Evolutionary conservation across 2,329 filamentous ascomycete genomes (phyloP).

Genomic region (Fusarium oligoseptatum): DNA sequence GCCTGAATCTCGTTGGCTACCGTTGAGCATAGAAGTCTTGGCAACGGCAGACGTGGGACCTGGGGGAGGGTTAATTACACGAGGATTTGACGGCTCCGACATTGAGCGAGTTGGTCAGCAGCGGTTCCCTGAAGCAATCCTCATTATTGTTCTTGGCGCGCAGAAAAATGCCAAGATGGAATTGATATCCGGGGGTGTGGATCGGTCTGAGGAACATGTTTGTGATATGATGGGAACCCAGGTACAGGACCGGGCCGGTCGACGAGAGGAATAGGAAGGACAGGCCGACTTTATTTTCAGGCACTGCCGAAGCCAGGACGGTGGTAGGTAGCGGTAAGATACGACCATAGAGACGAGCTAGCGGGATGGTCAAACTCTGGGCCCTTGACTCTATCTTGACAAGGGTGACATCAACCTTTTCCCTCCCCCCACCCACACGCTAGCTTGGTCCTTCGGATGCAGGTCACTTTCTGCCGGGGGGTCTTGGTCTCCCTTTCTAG

Average conservation of each 20-base stretch:
- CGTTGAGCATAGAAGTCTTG: background rate
- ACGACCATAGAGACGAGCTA: conserved; percentile 5
- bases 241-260: conserved; percentile 40
- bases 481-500: conserved; percentile 26
- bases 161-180: conserved; percentile 24
- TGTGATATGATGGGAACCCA: conserved; percentile 2
- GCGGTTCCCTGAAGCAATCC: background rate
- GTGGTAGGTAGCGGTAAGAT: background rate
- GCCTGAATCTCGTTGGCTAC: background rate
- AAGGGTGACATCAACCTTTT: conserved; percentile 19
- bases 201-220: conserved; percentile 11
- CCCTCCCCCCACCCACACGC: conserved; percentile 16
- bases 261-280: conserved; percentile 21
- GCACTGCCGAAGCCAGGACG: conserved; percentile 14
- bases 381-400: conserved; percentile 16
- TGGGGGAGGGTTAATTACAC: background rate
- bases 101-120: background rate
- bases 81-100: background rate
- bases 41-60: background rate
- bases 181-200: conserved; percentile 30
- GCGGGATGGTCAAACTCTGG: conserved; percentile 1
- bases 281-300: conserved; percentile 10
- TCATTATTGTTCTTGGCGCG: conserved; percentile 28
- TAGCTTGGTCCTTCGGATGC: conserved; percentile 21
- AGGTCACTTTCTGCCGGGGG: conserved; percentile 1